Conservation (phyloP, 139 green algal species). For the Volvox reticuliferus region DNA sequence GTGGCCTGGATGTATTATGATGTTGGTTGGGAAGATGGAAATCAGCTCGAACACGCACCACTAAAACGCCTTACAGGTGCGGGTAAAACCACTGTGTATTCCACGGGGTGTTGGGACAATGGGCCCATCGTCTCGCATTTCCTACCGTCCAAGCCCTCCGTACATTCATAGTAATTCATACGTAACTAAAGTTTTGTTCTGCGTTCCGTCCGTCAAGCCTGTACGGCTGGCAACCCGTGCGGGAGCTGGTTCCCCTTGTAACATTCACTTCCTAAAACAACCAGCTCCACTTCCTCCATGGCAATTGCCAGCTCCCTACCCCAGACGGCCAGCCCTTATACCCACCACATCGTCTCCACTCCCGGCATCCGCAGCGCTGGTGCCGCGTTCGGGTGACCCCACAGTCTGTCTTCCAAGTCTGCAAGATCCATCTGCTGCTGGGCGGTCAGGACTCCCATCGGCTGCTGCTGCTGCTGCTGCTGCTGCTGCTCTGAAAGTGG, state of each 20-base stretch:
- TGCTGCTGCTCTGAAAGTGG: not conserved
- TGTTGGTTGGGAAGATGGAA: not conserved
- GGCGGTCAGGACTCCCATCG: not conserved
- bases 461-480: not conserved
- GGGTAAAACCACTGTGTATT: too few species aligned
- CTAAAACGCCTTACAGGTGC: not conserved
- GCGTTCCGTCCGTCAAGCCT: too few species aligned
- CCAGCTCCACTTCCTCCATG: too few species aligned
- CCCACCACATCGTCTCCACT: slow-evolving; percentile 7
- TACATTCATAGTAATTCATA: too few species aligned
- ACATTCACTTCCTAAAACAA: too few species aligned
- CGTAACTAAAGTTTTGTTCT: too few species aligned
- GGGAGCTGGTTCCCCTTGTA: too few species aligned
- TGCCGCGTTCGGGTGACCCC: slow-evolving; percentile 11
- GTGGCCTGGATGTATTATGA: not conserved
- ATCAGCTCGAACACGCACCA: not conserved
- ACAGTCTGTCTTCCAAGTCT: not conserved
- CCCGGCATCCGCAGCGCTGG: slow-evolving; percentile 20
- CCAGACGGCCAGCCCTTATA: not conserved
- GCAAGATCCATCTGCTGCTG: not conserved
- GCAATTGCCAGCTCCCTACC: too few species aligned
- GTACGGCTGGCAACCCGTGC: too few species aligned
- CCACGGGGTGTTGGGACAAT: too few species aligned
- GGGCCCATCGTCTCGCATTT: too few species aligned
- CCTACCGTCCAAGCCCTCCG: too few species aligned